Base-by-base conservation (phyloP, 139 green algal genomes). In the Coelastrella sp. region DNA sequence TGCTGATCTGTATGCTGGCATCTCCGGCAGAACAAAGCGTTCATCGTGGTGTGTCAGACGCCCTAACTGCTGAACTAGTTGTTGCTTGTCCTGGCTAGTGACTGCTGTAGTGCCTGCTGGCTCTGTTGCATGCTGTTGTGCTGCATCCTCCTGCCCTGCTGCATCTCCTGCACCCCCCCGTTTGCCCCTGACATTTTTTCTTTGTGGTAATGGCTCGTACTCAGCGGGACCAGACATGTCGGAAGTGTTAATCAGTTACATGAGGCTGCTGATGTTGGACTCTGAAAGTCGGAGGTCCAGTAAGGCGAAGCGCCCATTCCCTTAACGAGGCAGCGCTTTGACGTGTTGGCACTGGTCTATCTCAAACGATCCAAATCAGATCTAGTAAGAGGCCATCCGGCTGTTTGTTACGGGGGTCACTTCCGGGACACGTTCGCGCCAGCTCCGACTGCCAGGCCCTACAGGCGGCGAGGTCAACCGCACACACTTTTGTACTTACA, bases 1-100 rank as follows among this genome's bases (percentile, higher is more conserved):
- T 22, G 82, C 90, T 10, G 93, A 92, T 23, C 92, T 86, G 74
- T 95, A 94, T 5, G 20, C 85, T 3, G 78, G 90, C 66, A 93
- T 83, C 1, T 60, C 54, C n/a, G 68, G 84, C 71, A 79, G 22
- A 7, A 20, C 20, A 54, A 65, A 7, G 10, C 57, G 66, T 66
- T 80, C 16, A 56, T 79, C 7, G 7, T 88, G 64, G n/a, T 88
- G 3, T 64, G 54, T 57, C 10, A 16, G 23, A n/a, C 77, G 54
- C 5, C 22, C 22, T 80, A 58, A 14, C 85, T 89, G 57, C 73
- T 89, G n/a, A 6, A n/a, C 65, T 59, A 57, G 47, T 22, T 88
- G 66, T 10, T 64, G 61, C 22, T 17, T 32, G 22, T 77, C 16
- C 6, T 56, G 4, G 7, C 3, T 20, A 11, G 7, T 60, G 32